These are phyloP conservation scores for Drechslerella stenobrocha DNA, from an alignment of 2,329 filamentous ascomycete species.

Conservation along the genomic window DNA sequence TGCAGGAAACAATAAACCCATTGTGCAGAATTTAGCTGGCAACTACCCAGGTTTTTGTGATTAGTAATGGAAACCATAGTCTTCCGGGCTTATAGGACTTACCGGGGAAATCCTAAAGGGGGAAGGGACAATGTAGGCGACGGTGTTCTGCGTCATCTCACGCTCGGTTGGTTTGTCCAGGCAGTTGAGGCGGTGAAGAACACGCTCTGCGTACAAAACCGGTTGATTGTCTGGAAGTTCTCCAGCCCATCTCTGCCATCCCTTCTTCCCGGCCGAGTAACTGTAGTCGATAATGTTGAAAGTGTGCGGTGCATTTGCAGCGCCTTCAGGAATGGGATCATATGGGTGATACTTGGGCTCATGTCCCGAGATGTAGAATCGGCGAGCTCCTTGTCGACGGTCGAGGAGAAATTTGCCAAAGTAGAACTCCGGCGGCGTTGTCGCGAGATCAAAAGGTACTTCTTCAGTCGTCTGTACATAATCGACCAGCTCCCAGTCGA, in stretches of 20 bases:
- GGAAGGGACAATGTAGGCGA: constrained; percentile 73
- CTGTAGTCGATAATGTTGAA: constrained; percentile 80
- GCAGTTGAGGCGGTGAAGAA: constrained; percentile 79
- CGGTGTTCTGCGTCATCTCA: constrained; percentile 59
- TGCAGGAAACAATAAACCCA: constrained; percentile 76
- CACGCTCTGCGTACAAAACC: constrained; percentile 73
- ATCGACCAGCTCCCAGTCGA: constrained; percentile 68
- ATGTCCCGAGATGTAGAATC: constrained; percentile 63
- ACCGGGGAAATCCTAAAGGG: constrained; percentile 75
- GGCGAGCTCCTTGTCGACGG: constrained; percentile 66
- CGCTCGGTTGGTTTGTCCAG: constrained; percentile 68
- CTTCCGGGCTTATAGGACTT: constrained; percentile 55
- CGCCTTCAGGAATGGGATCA: constrained; percentile 66
- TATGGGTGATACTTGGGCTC: constrained; percentile 65
- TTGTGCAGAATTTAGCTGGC: constrained; percentile 69
- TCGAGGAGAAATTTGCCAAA: constrained; percentile 63
- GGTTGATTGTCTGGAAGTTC: constrained; percentile 71
- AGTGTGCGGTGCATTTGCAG: constrained; percentile 60
- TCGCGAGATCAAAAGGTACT: constrained; percentile 57
- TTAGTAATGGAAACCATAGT: background rate
- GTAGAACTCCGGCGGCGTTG: constrained; percentile 60
- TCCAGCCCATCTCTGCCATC: constrained; percentile 59
- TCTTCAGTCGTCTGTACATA: constrained; percentile 55
- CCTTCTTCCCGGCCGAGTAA: constrained; percentile 71
- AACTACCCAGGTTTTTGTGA: too few species aligned